These are phyloP conservation scores for Diaporthe caulivora DNA, from an alignment of 2,329 filamentous ascomycete genomes.

Conservation along the genomic window DNA sequence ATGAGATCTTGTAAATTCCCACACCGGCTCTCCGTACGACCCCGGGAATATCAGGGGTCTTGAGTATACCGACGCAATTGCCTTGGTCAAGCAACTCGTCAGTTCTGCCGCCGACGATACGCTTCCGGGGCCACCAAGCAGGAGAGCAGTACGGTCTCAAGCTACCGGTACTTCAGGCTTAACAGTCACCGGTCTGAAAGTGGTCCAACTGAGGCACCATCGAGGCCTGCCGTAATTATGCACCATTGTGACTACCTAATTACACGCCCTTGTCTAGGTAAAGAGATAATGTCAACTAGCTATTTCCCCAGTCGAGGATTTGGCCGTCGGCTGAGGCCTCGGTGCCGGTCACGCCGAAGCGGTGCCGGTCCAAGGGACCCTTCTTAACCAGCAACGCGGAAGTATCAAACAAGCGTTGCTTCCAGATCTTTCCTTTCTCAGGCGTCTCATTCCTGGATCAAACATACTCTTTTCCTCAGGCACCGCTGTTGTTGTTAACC, in stretches of 20 bases:
- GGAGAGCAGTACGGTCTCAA: neutral
- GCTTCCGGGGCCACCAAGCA: neutral
- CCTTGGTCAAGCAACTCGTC: neutral
- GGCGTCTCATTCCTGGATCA: neutral
- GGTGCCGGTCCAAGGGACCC: neutral
- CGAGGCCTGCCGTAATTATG: neutral
- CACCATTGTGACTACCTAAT: neutral
- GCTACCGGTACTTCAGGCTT: neutral
- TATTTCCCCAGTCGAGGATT: neutral
- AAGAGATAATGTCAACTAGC: constrained; percentile 16
- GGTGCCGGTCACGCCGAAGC: constrained; percentile 7
- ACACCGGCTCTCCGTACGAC: neutral
- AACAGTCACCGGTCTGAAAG: neutral
- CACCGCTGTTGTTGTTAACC: neutral
- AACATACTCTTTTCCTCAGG: neutral
- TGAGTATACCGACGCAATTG: neutral
- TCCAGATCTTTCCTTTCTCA: neutral
- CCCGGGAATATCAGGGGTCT: neutral
- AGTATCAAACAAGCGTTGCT: neutral
- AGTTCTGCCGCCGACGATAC: neutral
- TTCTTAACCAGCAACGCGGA: neutral
- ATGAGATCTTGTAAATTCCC: neutral
- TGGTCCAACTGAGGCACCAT: neutral
- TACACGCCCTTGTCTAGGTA: neutral
- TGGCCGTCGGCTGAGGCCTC: neutral